A percentile compares a stretch with the other conserved stretches of the same genome.
Conservation (phyloP, 1,139 yeast species). For the Debaryomyces fabryi region DNA sequence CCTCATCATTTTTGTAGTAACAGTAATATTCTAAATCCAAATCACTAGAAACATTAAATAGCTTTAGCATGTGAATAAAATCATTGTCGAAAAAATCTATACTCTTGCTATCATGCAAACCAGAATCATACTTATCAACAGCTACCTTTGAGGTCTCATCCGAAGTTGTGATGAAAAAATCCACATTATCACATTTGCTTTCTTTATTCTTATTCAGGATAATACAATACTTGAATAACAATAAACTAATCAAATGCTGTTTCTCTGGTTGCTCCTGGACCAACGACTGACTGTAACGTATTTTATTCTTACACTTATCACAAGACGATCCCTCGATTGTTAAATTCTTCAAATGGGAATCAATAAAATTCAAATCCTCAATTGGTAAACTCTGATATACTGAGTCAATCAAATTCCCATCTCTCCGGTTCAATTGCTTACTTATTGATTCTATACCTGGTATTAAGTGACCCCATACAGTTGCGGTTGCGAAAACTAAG, state of each 20-base stretch:
- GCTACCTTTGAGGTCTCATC: constrained; percentile 23
- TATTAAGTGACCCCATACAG: neutral
- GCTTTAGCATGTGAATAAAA: constrained; percentile 38
- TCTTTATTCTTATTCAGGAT: constrained; percentile 33
- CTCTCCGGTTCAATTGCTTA: constrained; percentile 13
- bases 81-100: constrained; percentile 44
- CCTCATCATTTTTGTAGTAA: constrained; percentile 25
- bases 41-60: constrained; percentile 40
- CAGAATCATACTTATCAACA: constrained; percentile 25
- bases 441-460: neutral
- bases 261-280: constrained; percentile 34
- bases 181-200: constrained; percentile 36
- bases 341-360: constrained; percentile 26
- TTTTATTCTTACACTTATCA: constrained; percentile 39
- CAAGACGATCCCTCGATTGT: constrained; percentile 21
- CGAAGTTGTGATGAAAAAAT: constrained; percentile 42
- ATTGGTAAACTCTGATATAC: constrained; percentile 28
- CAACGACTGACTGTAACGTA: constrained; percentile 33
- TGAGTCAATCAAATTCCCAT: constrained; percentile 22
- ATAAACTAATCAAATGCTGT: constrained; percentile 38
- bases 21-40: constrained; percentile 40
- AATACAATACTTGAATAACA: constrained; percentile 41
- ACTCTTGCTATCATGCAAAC: constrained; percentile 24
- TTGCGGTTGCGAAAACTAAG: neutral
- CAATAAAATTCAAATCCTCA: constrained; percentile 36